These are phyloP conservation scores for Rubroshorea leprosula DNA, from an alignment of 345 rosid genomes.

Conservation along the genomic window DNA sequence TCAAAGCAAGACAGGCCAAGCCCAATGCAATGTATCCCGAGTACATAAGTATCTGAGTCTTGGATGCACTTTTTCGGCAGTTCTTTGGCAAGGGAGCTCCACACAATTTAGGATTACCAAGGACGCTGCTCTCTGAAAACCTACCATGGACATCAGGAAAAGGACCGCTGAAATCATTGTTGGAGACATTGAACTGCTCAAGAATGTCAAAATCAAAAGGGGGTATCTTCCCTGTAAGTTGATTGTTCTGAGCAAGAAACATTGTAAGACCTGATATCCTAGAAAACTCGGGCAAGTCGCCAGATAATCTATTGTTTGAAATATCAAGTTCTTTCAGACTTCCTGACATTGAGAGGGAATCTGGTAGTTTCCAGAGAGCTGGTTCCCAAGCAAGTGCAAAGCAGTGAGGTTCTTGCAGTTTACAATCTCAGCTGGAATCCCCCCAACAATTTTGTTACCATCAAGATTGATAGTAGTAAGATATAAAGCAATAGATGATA, in stretches of 20 bases:
- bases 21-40: conserved; percentile 38
- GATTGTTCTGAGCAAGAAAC: conserved; percentile 41
- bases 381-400: conserved; percentile 35
- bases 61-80: conserved; percentile 22
- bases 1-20: conserved; percentile 17
- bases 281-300: conserved; percentile 34
- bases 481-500: conserved; percentile 27
- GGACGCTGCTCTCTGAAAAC: conserved; percentile 26
- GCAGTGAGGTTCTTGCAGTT: conserved; percentile 35
- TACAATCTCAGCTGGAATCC: conserved; percentile 29
- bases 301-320: conserved; percentile 41
- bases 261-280: conserved; percentile 31
- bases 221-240: conserved; percentile 41
- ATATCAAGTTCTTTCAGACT: conserved; percentile 41
- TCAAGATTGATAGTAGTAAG: conserved; percentile 26
- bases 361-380: conserved; percentile 36
- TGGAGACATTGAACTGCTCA: conserved; percentile 44
- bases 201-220: conserved; percentile 39
- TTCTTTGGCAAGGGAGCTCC: conserved; percentile 28
- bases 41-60: conserved; percentile 30
- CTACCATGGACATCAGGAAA: conserved; percentile 24
- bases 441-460: conserved; percentile 31
- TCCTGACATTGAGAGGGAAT: conserved; percentile 26
- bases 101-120: conserved; percentile 39
- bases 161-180: conserved; percentile 43